Conservation (phyloP, 2,329 filamentous ascomycete species). For the Botrytis galanthina region DNA sequence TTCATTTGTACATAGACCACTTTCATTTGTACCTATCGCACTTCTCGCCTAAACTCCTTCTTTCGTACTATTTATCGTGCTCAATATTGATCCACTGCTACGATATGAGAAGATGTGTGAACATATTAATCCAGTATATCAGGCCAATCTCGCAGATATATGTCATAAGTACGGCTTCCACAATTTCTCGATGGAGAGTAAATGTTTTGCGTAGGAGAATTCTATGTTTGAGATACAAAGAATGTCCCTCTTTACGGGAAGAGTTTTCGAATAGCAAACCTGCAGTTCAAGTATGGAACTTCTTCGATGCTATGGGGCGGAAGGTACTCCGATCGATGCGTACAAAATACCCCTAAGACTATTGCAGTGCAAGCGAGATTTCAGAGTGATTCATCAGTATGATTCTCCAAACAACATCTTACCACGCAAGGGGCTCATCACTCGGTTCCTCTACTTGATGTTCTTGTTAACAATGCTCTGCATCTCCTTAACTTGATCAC, state of each 20-base stretch:
- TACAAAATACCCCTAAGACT: background rate
- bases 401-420: background rate
- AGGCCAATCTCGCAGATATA: background rate
- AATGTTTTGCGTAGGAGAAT: background rate
- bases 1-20: background rate
- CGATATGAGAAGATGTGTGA: background rate
- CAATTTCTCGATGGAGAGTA: background rate
- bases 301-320: background rate
- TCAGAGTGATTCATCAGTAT: background rate
- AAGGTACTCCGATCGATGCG: background rate
- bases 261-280: background rate
- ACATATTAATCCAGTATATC: background rate
- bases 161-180: background rate
- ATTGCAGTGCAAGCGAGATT: background rate
- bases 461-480: background rate
- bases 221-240: background rate
- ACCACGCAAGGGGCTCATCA: background rate
- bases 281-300: background rate
- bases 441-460: background rate
- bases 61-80: background rate
- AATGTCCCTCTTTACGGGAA: background rate
- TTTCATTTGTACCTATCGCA: background rate
- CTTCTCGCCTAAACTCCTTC: background rate
- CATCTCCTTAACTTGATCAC: background rate
- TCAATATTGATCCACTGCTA: background rate